Conservation (phyloP, 345 rosid species). For the Citrus sp. region DNA sequence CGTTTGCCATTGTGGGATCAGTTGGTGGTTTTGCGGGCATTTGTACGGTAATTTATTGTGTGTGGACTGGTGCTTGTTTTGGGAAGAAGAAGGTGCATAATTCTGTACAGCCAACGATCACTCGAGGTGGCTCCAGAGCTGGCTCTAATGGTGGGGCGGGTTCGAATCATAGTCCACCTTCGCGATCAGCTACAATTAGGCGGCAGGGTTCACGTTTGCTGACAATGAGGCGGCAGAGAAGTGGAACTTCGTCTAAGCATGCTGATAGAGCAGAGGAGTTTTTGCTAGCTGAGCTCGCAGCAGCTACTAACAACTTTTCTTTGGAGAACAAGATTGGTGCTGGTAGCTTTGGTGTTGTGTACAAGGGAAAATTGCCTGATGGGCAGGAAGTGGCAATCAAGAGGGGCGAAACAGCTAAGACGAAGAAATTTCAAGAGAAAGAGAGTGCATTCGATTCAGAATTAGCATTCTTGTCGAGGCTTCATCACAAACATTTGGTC, state of each 20-base stretch:
- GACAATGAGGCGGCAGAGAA: conserved; percentile 79
- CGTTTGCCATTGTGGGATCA: conserved; percentile 72
- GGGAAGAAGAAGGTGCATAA: conserved; percentile 85
- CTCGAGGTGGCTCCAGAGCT: conserved; percentile 61
- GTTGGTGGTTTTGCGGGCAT: conserved; percentile 62
- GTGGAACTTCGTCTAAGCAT: conserved; percentile 89
- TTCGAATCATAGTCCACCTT: conserved; percentile 53
- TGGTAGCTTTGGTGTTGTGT: conserved; percentile 88
- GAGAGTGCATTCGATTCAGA: conserved; percentile 92
- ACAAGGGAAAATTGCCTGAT: conserved; percentile 61
- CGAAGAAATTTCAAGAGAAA: conserved; percentile 80
- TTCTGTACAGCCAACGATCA: conserved; percentile 89
- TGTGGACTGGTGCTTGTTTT: conserved; percentile 78
- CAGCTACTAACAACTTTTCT: conserved; percentile 73
- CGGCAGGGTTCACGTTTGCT: conserved; percentile 69
- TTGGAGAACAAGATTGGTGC: conserved; percentile 78
- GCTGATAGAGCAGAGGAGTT: conserved; percentile 82
- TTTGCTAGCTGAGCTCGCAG: conserved; percentile 58
- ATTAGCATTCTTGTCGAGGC: conserved; percentile 72
- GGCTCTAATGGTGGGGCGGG: conserved; percentile 44
- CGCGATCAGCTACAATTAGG: conserved; percentile 62
- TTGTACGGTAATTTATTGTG: conserved; percentile 55
- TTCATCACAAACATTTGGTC: conserved; percentile 89
- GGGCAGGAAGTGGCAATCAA: conserved; percentile 91
- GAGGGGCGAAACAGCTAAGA: conserved; percentile 68